Evolutionary conservation across 2,329 filamentous ascomycete genomes (phyloP), one percentile per base, ranked within the genome.

Genomic region (Amphichorda felina): DNA sequence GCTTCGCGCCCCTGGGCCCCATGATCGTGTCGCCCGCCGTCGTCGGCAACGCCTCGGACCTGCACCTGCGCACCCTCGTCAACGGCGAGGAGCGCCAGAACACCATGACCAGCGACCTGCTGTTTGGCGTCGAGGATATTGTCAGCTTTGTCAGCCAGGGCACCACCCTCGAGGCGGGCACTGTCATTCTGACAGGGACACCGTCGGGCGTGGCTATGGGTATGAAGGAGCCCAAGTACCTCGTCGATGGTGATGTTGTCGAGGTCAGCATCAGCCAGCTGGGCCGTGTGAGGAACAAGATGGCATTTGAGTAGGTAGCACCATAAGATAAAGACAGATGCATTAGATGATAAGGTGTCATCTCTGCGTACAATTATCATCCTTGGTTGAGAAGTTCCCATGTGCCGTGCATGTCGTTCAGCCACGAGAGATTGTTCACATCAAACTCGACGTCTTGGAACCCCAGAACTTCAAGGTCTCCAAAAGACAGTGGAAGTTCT

Each of bases 1-100:
- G 65, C 4, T 73, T 66, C 40, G 71, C 68, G 17, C 70, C 70
- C 0, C 63, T 74, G 44, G 66, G 70, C 0, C 69, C 69, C 2
- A 51, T 70, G 8, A 44, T 60, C 3, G 55, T 60, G 0, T 50
- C 50, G 4, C 53, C 55, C 0, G 28, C 40, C 0, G 38, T 53
- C 0, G 48, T 59, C 1, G 51, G 50, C 0, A 45, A 49, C 26
- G 54, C 52, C 4, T 48, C 47, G 1, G 45, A 45, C 6, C 28
- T 57, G 2, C 44, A 38, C 3, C 35, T 63, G 18, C 50, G 48
- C 33, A 66, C 62, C 0, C 45, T 50, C 2, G 64, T 74, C 19
- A 74, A 74, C 43, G 64, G 65, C 0, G 59, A 72, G 41, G 46
- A 58, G 29, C 53, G 68, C 4, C 71, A 75, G 42, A 53, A 67